These are phyloP conservation scores for Amniculicola lignicola DNA, from an alignment of 495 filamentous ascomycete species.

Conservation along the genomic window DNA sequence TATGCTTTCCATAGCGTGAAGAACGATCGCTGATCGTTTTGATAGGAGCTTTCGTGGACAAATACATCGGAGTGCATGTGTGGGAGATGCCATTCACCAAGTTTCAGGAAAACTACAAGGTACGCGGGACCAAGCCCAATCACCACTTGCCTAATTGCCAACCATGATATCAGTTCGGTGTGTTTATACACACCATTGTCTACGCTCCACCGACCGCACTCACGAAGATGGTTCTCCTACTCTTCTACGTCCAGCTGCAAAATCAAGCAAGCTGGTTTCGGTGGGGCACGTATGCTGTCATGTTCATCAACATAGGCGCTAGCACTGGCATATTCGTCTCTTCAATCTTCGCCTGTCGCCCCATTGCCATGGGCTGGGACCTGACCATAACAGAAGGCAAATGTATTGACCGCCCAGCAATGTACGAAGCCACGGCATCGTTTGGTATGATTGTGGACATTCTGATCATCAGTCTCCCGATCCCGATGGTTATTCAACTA, in stretches of 20 bases:
- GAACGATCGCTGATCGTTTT: neutral
- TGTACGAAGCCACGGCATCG: neutral
- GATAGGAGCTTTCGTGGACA: neutral
- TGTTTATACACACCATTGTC: neutral
- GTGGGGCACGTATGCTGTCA: neutral
- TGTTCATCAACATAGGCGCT: neutral
- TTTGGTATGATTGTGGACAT: neutral
- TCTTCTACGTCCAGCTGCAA: neutral
- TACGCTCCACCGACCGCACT: neutral
- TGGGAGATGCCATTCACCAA: neutral
- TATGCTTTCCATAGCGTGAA: neutral
- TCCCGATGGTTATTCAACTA: neutral
- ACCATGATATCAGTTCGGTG: neutral
- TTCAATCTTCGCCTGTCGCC: neutral
- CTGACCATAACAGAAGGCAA: neutral
- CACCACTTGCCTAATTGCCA: too few species aligned
- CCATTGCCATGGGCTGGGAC: neutral
- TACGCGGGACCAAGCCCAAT: neutral
- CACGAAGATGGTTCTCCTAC: neutral
- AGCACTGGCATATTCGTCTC: neutral
- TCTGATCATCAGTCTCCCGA: neutral
- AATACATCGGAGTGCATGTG: neutral
- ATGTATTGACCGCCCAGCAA: neutral
- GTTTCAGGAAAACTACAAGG: neutral
- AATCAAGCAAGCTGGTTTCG: neutral